phyloP scores from a whole-genome alignment of 495 filamentous ascomycete genomes.

The Neurospora intermedia region DNA sequence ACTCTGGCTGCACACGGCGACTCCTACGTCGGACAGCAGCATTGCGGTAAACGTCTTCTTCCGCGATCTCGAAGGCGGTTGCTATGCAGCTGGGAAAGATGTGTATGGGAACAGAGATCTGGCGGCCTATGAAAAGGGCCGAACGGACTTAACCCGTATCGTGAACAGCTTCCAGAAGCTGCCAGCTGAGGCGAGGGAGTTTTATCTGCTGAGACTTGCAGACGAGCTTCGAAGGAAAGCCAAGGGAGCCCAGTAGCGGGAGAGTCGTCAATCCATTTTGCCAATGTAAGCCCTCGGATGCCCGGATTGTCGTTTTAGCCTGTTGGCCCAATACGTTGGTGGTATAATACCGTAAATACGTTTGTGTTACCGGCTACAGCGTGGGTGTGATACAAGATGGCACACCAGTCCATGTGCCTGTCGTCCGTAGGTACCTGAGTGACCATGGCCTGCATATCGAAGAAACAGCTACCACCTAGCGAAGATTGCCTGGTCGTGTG shows the following conservation, averaged over 20 bases:
- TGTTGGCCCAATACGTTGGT: not conserved
- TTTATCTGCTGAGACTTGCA: conserved; percentile 67
- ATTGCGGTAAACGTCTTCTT: conserved; percentile 85
- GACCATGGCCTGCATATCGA: not conserved
- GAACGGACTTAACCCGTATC: conserved; percentile 60
- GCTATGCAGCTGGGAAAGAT: conserved; percentile 65
- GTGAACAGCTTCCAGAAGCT: conserved; percentile 54
- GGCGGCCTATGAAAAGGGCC: conserved; percentile 70
- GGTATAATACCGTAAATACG: not conserved
- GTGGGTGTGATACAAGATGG: not conserved
- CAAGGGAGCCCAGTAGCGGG: not conserved
- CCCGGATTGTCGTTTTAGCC: not conserved
- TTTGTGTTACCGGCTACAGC: not conserved
- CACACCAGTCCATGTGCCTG: not conserved
- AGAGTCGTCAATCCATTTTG: not conserved
- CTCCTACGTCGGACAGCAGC: conserved; percentile 50
- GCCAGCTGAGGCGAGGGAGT: conserved; percentile 53
- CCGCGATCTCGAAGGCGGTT: conserved; percentile 48
- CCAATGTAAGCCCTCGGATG: not conserved
- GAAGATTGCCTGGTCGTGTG: not conserved
- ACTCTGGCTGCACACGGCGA: conserved; percentile 74
- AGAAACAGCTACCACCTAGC: not conserved
- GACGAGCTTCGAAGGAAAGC: conserved; percentile 46
- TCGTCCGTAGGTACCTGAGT: not conserved
- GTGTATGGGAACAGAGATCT: conserved; percentile 85